These are phyloP conservation scores for Talaromyces proteolyticus DNA, from an alignment of 495 filamentous ascomycete species.

Conservation along the genomic window DNA sequence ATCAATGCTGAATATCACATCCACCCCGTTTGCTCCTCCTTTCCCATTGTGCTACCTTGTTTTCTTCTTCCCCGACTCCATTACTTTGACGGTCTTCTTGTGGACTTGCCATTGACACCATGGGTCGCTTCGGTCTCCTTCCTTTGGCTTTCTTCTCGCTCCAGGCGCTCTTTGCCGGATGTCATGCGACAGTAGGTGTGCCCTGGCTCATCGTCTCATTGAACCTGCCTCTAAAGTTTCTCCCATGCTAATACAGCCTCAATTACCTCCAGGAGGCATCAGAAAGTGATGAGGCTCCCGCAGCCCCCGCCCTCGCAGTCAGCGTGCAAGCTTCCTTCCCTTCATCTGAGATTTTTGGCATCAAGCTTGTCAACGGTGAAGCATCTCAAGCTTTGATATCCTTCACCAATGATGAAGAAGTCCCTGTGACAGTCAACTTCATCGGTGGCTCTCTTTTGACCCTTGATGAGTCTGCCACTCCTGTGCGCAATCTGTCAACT, in stretches of 20 bases:
- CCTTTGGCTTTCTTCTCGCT: slow-evolving; percentile 66
- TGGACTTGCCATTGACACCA: slow-evolving; percentile 33
- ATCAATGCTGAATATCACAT: too few species aligned
- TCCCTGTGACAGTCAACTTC: slow-evolving; percentile 67
- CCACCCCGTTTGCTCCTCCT: slow-evolving; percentile 12
- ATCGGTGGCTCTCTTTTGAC: slow-evolving; percentile 71
- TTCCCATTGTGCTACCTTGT: slow-evolving; percentile 14
- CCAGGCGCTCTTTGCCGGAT: slow-evolving; percentile 57
- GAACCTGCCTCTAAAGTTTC: too few species aligned
- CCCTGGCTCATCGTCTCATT: slow-evolving; percentile 5
- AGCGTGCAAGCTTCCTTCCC: slow-evolving; percentile 76
- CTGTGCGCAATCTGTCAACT: slow-evolving; percentile 80
- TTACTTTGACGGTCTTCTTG: not conserved
- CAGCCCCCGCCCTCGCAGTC: slow-evolving; percentile 61
- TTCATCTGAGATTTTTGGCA: slow-evolving; percentile 83
- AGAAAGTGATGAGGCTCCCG: slow-evolving; percentile 41
- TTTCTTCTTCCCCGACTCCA: slow-evolving; percentile 5
- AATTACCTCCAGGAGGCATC: slow-evolving; percentile 26
- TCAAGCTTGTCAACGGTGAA: slow-evolving; percentile 91
- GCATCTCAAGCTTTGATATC: slow-evolving; percentile 78
- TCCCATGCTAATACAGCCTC: too few species aligned
- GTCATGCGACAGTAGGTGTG: slow-evolving; percentile 54
- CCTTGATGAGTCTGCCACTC: slow-evolving; percentile 46
- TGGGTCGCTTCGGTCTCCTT: slow-evolving; percentile 69
- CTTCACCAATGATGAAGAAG: slow-evolving; percentile 77